Evolutionary conservation across 2,329 filamentous ascomycete species (phyloP).

Genomic region (Sarocladium oryzae): DNA sequence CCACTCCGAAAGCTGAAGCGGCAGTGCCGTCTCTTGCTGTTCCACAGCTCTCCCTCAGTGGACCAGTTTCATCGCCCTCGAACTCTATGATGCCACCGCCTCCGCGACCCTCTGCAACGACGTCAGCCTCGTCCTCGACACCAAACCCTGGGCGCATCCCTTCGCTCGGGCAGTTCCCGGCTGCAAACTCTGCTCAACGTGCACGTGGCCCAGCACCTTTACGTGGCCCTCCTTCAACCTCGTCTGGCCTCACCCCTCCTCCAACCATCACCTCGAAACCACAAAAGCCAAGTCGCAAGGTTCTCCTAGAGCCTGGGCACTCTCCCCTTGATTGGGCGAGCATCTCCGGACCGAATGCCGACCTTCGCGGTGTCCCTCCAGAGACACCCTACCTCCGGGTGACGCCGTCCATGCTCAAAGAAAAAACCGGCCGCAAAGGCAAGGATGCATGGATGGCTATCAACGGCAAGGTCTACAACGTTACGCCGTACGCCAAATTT

Average conservation of each 20-base stretch:
- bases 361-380: conserved; percentile 58
- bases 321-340: conserved; percentile 95
- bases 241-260: conserved; percentile 44
- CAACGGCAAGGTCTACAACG: conserved; percentile 88
- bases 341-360: conserved; percentile 56
- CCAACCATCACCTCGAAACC: conserved; percentile 47
- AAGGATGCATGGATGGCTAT: conserved; percentile 87
- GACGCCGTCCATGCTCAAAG: conserved; percentile 71
- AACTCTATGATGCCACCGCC: conserved; percentile 18
- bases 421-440: conserved; percentile 75
- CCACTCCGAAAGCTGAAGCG: conserved; percentile 44
- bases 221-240: conserved; percentile 27
- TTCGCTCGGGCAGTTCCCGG: conserved; percentile 40
- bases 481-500: conserved; percentile 81
- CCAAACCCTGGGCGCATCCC: conserved; percentile 23
- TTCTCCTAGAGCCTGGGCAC: conserved; percentile 81
- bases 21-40: conserved; percentile 33
- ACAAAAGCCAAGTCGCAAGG: conserved; percentile 57
- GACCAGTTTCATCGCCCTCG: neutral
- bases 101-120: conserved; percentile 15
- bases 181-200: conserved; percentile 45
- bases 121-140: conserved; percentile 12
- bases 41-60: conserved; percentile 10
- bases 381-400: conserved; percentile 60
- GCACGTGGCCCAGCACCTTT: conserved; percentile 36